A percentile compares a stretch with the other conserved stretches of the same genome.
phyloP scores from a whole-genome alignment of 805 yeast species.

The Starmerella powellii region DNA sequence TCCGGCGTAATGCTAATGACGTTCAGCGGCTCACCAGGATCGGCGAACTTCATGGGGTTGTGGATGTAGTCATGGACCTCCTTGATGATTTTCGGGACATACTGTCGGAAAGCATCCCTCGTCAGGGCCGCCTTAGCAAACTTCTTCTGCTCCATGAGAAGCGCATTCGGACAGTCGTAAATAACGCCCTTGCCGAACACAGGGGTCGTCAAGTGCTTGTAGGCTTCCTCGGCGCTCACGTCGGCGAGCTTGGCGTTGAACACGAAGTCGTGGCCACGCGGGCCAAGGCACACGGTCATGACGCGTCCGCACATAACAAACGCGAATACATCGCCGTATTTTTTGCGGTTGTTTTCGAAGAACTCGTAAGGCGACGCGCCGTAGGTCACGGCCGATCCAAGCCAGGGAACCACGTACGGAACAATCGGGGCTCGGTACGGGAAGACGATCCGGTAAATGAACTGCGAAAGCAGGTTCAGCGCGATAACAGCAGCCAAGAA shows the following conservation, averaged over 20 bases:
- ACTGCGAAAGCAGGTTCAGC: constrained; percentile 29
- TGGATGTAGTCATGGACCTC: constrained; percentile 62
- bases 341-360: constrained; percentile 61
- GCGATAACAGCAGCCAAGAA: constrained; percentile 18
- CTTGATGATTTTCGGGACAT: constrained; percentile 78
- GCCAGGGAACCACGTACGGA: constrained; percentile 88
- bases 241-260: constrained; percentile 79
- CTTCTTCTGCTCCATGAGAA: constrained; percentile 96
- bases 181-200: constrained; percentile 96
- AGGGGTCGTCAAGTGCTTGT: constrained; percentile 95
- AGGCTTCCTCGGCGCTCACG: constrained; percentile 94
- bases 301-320: constrained; percentile 78
- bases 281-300: constrained; percentile 94
- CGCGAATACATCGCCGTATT: constrained; percentile 88
- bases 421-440: constrained; percentile 80
- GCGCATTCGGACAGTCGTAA: constrained; percentile 87
- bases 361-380: constrained; percentile 93
- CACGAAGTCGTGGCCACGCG: constrained; percentile 94
- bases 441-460: constrained; percentile 24
- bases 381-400: constrained; percentile 78
- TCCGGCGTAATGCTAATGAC: constrained; percentile 85
- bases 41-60: constrained; percentile 28
- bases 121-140: constrained; percentile 86
- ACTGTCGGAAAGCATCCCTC: constrained; percentile 64
- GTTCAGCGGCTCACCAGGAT: constrained; percentile 25